Evolutionary conservation across 306 rosid genomes (phyloP), one percentile per base, ranked within the genome.

Genomic region (Glycine tomentella): DNA sequence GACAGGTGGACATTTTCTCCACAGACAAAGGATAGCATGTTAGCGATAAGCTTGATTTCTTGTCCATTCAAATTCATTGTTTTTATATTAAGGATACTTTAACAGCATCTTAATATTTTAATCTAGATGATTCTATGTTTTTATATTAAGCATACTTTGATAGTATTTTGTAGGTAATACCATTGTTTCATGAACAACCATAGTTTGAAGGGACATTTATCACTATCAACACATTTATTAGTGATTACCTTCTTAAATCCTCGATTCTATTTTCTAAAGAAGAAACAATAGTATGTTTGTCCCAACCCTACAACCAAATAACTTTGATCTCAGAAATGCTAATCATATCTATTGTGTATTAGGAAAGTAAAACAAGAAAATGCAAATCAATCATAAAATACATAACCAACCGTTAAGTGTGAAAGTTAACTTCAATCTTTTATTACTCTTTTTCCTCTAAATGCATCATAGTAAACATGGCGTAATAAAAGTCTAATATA

Each of bases 1-100:
- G 67, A 81, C 94, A 94, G 98, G 89, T 94, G 98, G 98, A 78
- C 95, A 6, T 94, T 94, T 83, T 79, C 92, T 81, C 98, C 98
- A 4, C 82, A 84, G 38, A 72, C 92, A 42, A 92, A 92, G 84
- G 95, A 92, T 57, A 86, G 85, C 74, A 92, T 94, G 98, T 76
- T 93, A 80, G 69, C 16, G 87, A 97, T 93, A 87, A 83, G 98
- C 80, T 31, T 72, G 69, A 50, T 69, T 68, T 80, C 13, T 13
- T 8, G 57, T 53, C 16, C 34, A 53, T 71, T 44, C 61, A 46
- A 16, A 15, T 68, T 79, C 82, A 15, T 55, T 56, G 3, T 38
- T 65, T 67, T 46, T 48, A 33, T 65, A 9, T 51, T 76, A 20
- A 52, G 76, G 72, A 64, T 78, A 52, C 52, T 46, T 17, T 74